phyloP scores from a whole-genome alignment of 2,329 filamentous ascomycete species.

The Corinectria fuckeliana region DNA sequence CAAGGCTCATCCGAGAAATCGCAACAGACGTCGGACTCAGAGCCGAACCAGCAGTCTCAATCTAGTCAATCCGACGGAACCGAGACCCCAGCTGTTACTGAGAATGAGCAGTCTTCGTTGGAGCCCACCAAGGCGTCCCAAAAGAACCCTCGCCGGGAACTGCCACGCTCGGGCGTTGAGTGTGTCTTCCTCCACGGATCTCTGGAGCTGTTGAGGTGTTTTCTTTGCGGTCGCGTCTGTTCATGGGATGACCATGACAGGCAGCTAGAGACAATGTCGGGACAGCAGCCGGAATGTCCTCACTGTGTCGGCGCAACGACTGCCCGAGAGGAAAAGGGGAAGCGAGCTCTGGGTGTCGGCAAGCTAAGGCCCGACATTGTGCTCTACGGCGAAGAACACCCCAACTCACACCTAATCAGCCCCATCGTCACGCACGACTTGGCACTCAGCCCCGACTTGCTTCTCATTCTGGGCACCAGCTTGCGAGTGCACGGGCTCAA shows the following conservation, averaged over 20 bases:
- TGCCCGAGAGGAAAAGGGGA: conserved; percentile 68
- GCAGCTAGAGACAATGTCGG: conserved; percentile 64
- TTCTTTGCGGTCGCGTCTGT: conserved; percentile 62
- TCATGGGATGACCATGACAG: conserved; percentile 65
- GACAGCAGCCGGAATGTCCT: conserved; percentile 71
- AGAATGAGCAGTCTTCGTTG: conserved; percentile 28
- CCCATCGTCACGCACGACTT: conserved; percentile 73
- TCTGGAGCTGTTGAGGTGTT: conserved; percentile 69
- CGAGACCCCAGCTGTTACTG: conserved; percentile 17
- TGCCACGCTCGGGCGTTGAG: conserved; percentile 56
- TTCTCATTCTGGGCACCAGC: conserved; percentile 75
- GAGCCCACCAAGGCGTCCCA: conserved; percentile 26
- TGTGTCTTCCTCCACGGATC: conserved; percentile 77
- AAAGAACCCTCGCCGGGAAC: conserved; percentile 37
- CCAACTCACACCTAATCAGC: conserved; percentile 70
- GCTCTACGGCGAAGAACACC: conserved; percentile 76
- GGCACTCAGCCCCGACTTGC: conserved; percentile 66
- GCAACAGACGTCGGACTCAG: conserved; percentile 27
- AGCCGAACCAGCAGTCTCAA: conserved; percentile 27
- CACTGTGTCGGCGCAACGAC: conserved; percentile 68
- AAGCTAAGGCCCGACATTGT: conserved; percentile 76
- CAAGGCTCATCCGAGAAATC: conserved; percentile 31
- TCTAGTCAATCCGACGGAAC: conserved; percentile 22
- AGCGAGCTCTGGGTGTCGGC: conserved; percentile 70
- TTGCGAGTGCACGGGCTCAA: conserved; percentile 75